Evolutionary conservation across 305 asterid genomes (phyloP).

Genomic region (Fraxinus greggii): DNA sequence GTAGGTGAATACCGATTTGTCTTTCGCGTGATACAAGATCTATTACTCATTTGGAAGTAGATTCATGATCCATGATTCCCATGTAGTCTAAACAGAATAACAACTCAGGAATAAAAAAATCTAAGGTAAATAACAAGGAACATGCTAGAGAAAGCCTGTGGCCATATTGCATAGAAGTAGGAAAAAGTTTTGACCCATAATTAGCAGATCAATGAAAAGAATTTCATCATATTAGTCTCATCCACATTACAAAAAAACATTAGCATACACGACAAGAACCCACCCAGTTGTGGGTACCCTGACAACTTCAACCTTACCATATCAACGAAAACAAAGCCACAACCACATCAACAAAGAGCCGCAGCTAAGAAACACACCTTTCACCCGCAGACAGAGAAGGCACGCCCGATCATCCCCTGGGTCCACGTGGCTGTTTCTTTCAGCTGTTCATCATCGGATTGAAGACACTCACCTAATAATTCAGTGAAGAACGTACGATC

Average conservation of each 20-base stretch:
- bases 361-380: constrained; percentile 22
- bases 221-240: constrained; percentile 35
- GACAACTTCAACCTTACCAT: constrained; percentile 17
- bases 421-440: constrained; percentile 87
- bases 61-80: neutral
- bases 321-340: neutral
- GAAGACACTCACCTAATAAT: constrained; percentile 69
- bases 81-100: neutral
- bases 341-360: constrained; percentile 11
- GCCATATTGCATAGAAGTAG: constrained; percentile 9
- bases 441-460: constrained; percentile 70
- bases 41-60: neutral
- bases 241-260: constrained; percentile 29
- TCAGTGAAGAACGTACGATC: constrained; percentile 49
- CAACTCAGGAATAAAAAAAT: neutral
- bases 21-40: neutral
- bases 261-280: constrained; percentile 14
- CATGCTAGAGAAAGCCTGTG: constrained; percentile 28
- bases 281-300: constrained; percentile 25
- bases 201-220: constrained; percentile 36
- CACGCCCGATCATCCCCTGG: constrained; percentile 82
- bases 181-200: constrained; percentile 29
- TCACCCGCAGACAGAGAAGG: constrained; percentile 53
- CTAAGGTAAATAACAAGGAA: neutral
- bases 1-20: neutral